Conservation (phyloP, 1,139 yeast genomes). For the Candida buenavistaensis region DNA sequence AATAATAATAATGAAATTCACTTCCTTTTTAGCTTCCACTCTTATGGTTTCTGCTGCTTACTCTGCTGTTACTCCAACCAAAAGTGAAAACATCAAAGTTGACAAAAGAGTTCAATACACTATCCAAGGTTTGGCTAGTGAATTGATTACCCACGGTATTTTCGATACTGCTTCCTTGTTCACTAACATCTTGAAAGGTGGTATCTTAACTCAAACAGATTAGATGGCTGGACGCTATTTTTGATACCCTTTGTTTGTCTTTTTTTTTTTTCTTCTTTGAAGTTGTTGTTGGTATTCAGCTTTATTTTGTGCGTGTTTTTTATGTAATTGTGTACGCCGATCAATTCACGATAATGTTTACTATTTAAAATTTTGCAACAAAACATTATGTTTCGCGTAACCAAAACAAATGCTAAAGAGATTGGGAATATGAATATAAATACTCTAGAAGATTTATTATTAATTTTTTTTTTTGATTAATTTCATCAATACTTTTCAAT, state of each 20-base stretch:
- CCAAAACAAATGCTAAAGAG: too few relatives aligned
- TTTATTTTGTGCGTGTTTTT: neutral
- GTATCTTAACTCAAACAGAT: conserved; percentile 6
- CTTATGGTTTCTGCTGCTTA: conserved; percentile 5
- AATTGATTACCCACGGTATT: conserved; percentile 5
- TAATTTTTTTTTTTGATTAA: too few relatives aligned
- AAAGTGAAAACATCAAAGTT: conserved; percentile 3
- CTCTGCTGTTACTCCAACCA: conserved; percentile 6
- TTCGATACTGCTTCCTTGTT: conserved; percentile 6
- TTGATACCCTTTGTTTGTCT: too few relatives aligned
- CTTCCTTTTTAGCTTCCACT: conserved; percentile 6
- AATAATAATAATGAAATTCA: conserved; percentile 7
- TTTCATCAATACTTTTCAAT: neutral
- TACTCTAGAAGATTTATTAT: too few relatives aligned
- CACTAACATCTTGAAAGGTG: conserved; percentile 4
- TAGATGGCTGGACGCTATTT: too few relatives aligned
- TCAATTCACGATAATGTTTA: too few relatives aligned
- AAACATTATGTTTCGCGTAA: neutral
- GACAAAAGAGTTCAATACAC: conserved; percentile 6
- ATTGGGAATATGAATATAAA: too few relatives aligned
- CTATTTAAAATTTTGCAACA: conserved; percentile 1
- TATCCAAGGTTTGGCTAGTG: conserved; percentile 5
- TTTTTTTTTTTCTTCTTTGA: too few relatives aligned
- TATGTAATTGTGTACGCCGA: conserved; percentile 1
- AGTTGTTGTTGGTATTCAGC: too few relatives aligned